Base-by-base conservation (phyloP, 306 rosid species). In the Parietaria judaica region DNA sequence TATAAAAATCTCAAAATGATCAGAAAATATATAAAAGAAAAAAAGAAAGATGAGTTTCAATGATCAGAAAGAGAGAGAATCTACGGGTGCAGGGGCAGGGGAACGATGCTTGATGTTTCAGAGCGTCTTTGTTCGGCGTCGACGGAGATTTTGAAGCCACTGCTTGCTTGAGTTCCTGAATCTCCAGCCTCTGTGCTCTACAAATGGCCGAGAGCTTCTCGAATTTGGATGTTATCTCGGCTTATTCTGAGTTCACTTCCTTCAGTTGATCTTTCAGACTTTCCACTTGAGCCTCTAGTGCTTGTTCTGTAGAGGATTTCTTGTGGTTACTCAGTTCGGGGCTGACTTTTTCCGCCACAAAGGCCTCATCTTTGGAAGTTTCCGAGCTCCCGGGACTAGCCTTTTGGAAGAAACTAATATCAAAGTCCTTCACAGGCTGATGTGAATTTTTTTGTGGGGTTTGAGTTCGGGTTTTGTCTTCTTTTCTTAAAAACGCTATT, bases 151-250 rank as follows among this genome's bases (percentile, higher is more conserved):
- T 80, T 54, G 88, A 79, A 37, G 95, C 82, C 48, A 88, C 79
- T 60, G 80, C 77, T 75, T 88, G 96, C 84, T 84, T 92, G 64
- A 92, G 95, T 44, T 92, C 99, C 79, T 86, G 96, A 45, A 92
- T 62, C 78, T 92, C 96, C 73, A 82, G 99, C 81, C 99, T 80
- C 41, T 88, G 99, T 6, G 99, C 87, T 61, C 99, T 83, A 64
- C 99, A 92, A 60, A 92, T 92, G 41, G 95, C 88, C 60, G 99
- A 82, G 44, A 92, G 81, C 81, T 92, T 92, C 78, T 92, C 99
- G 65, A 71, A 92, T 78, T 92, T 92, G 8, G 90, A 81, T 43
- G 90, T 84, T 52, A 92, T 86, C 84, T 92, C 99, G 70, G 85
- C 76, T 74, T 82, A 88, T 74, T 88, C 90, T 51, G 72, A 15